A percentile compares a stretch with the other conserved stretches of the same genome.
These are phyloP conservation scores for Paecilomyces formosus DNA, from an alignment of 2,329 filamentous ascomycete genomes.

Conservation along the genomic window DNA sequence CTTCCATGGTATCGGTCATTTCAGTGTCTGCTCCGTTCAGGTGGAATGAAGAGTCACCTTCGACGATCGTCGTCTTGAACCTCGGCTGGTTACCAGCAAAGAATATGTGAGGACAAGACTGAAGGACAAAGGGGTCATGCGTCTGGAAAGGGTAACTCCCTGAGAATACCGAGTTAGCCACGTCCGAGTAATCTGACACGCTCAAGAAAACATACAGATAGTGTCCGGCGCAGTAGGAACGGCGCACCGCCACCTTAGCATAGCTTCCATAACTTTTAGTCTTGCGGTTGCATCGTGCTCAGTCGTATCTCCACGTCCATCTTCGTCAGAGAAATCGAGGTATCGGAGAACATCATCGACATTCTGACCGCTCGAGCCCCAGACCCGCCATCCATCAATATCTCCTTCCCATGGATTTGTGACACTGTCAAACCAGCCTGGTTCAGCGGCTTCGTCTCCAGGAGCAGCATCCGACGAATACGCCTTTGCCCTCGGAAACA, in stretches of 20 bases:
- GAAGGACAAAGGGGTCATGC: constrained; percentile 82
- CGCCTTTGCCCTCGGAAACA: constrained; percentile 70
- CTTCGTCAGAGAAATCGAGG: constrained; percentile 46
- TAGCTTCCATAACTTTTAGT: constrained; percentile 85
- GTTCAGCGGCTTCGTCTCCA: constrained; percentile 31
- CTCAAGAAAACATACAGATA: constrained; percentile 58
- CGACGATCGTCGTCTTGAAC: constrained; percentile 65
- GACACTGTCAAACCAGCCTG: constrained; percentile 76
- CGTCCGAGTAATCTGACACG: not conserved
- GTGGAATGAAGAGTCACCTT: constrained; percentile 36
- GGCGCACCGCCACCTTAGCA: constrained; percentile 83
- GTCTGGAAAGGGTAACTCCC: constrained; percentile 97
- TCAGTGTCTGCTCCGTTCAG: constrained; percentile 26
- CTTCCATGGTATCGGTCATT: constrained; percentile 33
- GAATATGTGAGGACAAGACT: constrained; percentile 80
- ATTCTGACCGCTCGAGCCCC: constrained; percentile 86
- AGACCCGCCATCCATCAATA: constrained; percentile 78
- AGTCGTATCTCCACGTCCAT: constrained; percentile 14
- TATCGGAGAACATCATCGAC: constrained; percentile 93
- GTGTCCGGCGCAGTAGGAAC: constrained; percentile 96
- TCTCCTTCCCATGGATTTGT: constrained; percentile 94
- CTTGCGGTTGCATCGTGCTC: constrained; percentile 56
- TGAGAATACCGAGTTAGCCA: constrained; percentile 26
- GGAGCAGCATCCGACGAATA: constrained; percentile 46
- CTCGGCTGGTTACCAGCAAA: constrained; percentile 78